Conservation (phyloP, 2,329 filamentous ascomycete genomes). For the Claviceps pusilla region DNA sequence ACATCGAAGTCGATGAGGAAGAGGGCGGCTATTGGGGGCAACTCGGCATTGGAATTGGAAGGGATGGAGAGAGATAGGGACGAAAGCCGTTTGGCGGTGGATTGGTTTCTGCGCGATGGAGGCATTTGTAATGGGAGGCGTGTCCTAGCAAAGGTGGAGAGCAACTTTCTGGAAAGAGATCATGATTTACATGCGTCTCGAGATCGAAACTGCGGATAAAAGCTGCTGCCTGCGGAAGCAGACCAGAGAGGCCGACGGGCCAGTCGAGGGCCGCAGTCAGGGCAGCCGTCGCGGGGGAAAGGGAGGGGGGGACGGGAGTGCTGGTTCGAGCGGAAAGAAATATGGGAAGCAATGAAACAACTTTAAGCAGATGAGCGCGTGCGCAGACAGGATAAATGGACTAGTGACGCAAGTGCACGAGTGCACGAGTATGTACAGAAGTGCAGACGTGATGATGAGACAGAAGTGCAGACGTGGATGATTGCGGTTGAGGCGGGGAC, state of each 20-base stretch:
- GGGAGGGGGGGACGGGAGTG: background rate
- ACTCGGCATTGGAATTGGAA: slow-evolving; percentile 17
- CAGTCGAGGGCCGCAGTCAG: background rate
- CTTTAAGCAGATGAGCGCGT: background rate
- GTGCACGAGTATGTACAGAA: background rate
- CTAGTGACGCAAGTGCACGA: background rate
- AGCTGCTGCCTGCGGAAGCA: background rate
- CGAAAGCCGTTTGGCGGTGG: slow-evolving; percentile 20
- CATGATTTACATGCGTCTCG: background rate
- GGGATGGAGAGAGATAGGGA: slow-evolving; percentile 19
- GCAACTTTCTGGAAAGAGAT: slow-evolving; percentile 4
- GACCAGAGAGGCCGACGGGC: background rate
- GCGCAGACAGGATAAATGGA: background rate
- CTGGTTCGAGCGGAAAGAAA: background rate
- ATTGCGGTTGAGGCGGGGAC: background rate
- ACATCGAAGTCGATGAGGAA: slow-evolving; percentile 88
- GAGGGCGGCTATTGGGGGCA: slow-evolving; percentile 48
- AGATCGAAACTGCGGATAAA: background rate
- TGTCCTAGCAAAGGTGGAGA: slow-evolving; percentile 3
- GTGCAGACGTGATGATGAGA: background rate
- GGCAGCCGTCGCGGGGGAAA: background rate
- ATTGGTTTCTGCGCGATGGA: slow-evolving; percentile 22
- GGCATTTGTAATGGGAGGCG: slow-evolving; percentile 19
- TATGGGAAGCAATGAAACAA: background rate
- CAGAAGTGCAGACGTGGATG: background rate